Conservation (phyloP, 2,329 filamentous ascomycete species). For the Thielaviopsis populi region DNA sequence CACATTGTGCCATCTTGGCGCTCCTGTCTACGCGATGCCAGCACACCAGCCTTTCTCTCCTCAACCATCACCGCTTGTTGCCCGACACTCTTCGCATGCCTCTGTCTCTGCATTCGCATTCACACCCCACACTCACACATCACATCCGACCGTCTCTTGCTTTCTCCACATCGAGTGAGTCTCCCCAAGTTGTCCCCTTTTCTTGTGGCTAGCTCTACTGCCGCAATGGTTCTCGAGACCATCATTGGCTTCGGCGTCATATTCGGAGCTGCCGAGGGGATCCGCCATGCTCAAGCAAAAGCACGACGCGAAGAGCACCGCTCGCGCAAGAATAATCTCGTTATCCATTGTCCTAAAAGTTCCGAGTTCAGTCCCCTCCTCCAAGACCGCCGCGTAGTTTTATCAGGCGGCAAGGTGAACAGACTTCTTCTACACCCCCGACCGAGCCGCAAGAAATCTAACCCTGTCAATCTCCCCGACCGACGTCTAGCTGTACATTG, state of each 20-base stretch:
- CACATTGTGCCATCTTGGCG: neutral
- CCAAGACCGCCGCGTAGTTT: conserved; percentile 31
- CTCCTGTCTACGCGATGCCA: neutral
- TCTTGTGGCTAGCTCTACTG: neutral
- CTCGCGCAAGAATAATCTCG: conserved; percentile 33
- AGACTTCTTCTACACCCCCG: neutral
- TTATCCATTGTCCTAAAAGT: conserved; percentile 33
- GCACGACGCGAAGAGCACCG: conserved; percentile 33
- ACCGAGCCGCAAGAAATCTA: neutral
- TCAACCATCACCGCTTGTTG: neutral
- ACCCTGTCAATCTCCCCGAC: neutral
- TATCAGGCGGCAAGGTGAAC: conserved; percentile 30
- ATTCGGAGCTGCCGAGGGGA: conserved; percentile 32
- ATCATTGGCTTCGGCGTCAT: conserved; percentile 30
- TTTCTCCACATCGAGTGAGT: too few relatives aligned
- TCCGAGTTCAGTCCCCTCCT: conserved; percentile 30
- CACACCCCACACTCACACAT: too few relatives aligned
- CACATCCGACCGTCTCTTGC: too few relatives aligned
- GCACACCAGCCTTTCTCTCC: neutral
- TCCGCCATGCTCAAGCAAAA: conserved; percentile 33
- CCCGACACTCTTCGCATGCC: neutral
- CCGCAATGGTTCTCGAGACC: conserved; percentile 23
- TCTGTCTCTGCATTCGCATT: too few relatives aligned
- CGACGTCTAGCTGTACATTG: conserved; percentile 25
- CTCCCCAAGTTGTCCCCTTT: neutral